A percentile compares a stretch with the other conserved stretches of the same genome.
Conservation (phyloP, 495 filamentous ascomycete species). For the Astrocystis sublimbata region DNA sequence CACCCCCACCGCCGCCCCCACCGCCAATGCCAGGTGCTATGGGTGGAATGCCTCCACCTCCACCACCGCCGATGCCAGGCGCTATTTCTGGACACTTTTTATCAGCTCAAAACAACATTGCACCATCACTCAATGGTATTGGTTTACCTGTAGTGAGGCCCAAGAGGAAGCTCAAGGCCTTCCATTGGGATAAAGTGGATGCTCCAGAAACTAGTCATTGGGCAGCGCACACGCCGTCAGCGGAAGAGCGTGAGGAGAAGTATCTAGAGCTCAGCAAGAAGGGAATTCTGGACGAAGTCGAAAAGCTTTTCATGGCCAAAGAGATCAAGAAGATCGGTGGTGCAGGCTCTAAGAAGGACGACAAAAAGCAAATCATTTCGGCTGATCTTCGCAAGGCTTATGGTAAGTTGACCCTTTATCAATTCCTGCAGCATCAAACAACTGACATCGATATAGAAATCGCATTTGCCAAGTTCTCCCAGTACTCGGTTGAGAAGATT, state of each 20-base stretch:
- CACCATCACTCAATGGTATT: slow-evolving; percentile 40
- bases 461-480: slow-evolving; percentile 84
- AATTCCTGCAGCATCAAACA: not conserved
- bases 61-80: slow-evolving; percentile 60
- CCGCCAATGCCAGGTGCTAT: slow-evolving; percentile 45
- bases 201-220: slow-evolving; percentile 91
- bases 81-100: slow-evolving; percentile 57
- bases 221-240: slow-evolving; percentile 81
- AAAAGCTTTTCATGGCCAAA: slow-evolving; percentile 95
- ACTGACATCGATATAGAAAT: slow-evolving; percentile 62
- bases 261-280: slow-evolving; percentile 88
- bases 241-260: slow-evolving; percentile 86
- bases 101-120: slow-evolving; percentile 44
- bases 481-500: slow-evolving; percentile 75
- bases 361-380: slow-evolving; percentile 97
- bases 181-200: slow-evolving; percentile 99
- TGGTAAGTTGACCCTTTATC: slow-evolving; percentile 47
- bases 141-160: slow-evolving; percentile 77
- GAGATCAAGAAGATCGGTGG: slow-evolving; percentile 87
- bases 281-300: slow-evolving; percentile 95
- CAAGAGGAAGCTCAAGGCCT: slow-evolving; percentile 98
- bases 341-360: slow-evolving; percentile 69
- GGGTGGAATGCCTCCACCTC: slow-evolving; percentile 35
- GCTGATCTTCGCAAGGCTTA: slow-evolving; percentile 88
- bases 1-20: slow-evolving; percentile 60